phyloP scores from a whole-genome alignment of 2,329 filamentous ascomycete genomes.

The Fusarium mangiferae region DNA sequence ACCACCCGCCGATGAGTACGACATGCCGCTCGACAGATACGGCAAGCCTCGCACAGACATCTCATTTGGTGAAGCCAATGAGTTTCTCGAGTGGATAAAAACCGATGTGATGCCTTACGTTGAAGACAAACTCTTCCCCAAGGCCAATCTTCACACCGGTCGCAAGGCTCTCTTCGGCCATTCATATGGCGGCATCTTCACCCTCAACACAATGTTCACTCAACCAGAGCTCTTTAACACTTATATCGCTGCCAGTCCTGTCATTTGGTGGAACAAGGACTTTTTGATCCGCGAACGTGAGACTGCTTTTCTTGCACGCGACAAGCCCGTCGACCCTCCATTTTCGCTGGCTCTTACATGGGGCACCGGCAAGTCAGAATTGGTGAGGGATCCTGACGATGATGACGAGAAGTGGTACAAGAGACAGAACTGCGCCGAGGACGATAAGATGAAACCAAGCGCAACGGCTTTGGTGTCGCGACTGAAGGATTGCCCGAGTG shows the following conservation, averaged over 20 bases:
- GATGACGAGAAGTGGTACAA: slow-evolving; percentile 45
- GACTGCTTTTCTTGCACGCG: slow-evolving; percentile 36
- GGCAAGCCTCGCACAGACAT: slow-evolving; percentile 42
- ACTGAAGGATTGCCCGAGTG: slow-evolving; percentile 23
- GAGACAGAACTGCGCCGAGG: slow-evolving; percentile 40
- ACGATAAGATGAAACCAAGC: slow-evolving; percentile 37
- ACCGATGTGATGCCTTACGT: slow-evolving; percentile 51
- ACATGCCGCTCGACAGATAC: slow-evolving; percentile 38
- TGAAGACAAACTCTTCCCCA: slow-evolving; percentile 40
- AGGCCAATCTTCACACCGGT: slow-evolving; percentile 46
- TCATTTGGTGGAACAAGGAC: slow-evolving; percentile 58
- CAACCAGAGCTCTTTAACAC: slow-evolving; percentile 54
- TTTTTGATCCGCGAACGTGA: slow-evolving; percentile 52
- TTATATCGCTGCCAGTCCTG: slow-evolving; percentile 58
- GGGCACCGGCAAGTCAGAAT: slow-evolving; percentile 45
- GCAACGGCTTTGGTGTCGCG: slow-evolving; percentile 32
- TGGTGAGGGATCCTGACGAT: slow-evolving; percentile 44
- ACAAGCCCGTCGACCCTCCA: slow-evolving; percentile 20
- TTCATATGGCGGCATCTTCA: slow-evolving; percentile 61
- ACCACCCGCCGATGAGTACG: slow-evolving; percentile 42
- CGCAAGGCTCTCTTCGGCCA: slow-evolving; percentile 60
- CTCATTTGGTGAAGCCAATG: slow-evolving; percentile 54
- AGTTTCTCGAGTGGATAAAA: slow-evolving; percentile 57
- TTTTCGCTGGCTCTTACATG: slow-evolving; percentile 50
- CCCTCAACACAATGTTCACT: slow-evolving; percentile 56